Evolutionary conservation across 257 asterid genomes (phyloP), one percentile per base, ranked within the genome.

Genomic region (Gentiana dahurica): DNA sequence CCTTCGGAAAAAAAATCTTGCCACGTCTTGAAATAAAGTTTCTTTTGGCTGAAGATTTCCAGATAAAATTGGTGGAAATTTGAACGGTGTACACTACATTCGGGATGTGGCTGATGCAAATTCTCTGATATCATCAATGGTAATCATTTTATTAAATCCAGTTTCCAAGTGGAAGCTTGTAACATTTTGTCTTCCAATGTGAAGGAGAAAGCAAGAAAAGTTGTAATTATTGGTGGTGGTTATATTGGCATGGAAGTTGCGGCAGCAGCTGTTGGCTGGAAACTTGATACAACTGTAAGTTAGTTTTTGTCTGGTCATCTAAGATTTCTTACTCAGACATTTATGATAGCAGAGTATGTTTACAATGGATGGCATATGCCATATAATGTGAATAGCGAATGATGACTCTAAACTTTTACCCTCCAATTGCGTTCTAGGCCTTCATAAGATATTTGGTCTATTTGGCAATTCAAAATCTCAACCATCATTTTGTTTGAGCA

Each of bases 241-340:
- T 90, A 90, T 70, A 90, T 90, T 54, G 98, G 98, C 77, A 90
- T 90, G 98, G 98, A 90, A 75, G 94, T 90, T 65, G 96, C 98
- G 49, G 96, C 98, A 64, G 98, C 98, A 66, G 81, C 94, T 13
- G 89, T 71, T 67, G 96, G 78, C 52, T 90, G 98, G 98, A 87
- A 87, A 32, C 94, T 87, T 55, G 98, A 90, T 73, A 90, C 98
- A 46, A 87, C 96, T 34, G 97, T 89, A 71, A 75, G 94, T 72
- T 55, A 48, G 50, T 54, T 56, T 24, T 24, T 24, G 36, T 47
- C 63, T 55, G 67, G 39, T 57, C 34, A 2, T 50, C 0, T 48
- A 52, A 49, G 3, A 51, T 12, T 10, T 6, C 5, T 46, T 24
- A 47, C 39, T 39, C 45, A 39, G 45, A 39, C 45, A 39, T 39